Evolutionary conservation across 495 filamentous ascomycete genomes (phyloP), one percentile per base, ranked within the genome.

Genomic region (Pyronema omphalodes): DNA sequence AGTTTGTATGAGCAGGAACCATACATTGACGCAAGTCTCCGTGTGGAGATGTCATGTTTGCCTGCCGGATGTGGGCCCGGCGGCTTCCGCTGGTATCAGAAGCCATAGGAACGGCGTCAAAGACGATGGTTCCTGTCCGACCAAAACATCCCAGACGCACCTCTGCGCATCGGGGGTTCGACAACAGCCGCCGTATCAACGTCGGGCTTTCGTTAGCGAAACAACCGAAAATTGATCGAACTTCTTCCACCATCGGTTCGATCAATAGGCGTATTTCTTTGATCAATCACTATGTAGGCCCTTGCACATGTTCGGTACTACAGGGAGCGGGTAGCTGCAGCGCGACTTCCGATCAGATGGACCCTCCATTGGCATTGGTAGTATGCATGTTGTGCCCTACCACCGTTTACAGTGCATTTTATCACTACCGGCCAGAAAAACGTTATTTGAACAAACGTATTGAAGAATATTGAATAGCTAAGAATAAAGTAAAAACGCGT

Each of bases 311-410:
- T 2, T 41, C 39, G 39, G 39, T 41, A 41, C 11, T 1, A 41
- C 39, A 41, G 15, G 23, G 1, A 41, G 44, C 44, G 44, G 44
- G 44, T 47, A 47, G 44, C 44, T 47, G 44, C 44, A 47, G 44
- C 44, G 15, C 15, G 11, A 41, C 39, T 11, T 47, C 14, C 44
- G 44, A 47, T 47, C n/a, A 47, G 44, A 47, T 47, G 44, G 44
- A 41, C 15, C 11, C 11, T 41, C 39, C 39, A 41, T 12, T 41
- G 11, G 7, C 39, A 41, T 41, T 12, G 23, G 1, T 41, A 12
- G 39, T 41, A 41, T 41, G 39, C 39, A 41, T 17, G 11, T 41
- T 12, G 39, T 41, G 39, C 39, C 39, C 39, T 41, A 41, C 39
- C 39, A 41, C 39, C 15, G 23, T 29, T 29, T 29, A 29, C 23